Conservation (phyloP, 2,329 filamentous ascomycete species). For the Pezicula radicicola region DNA sequence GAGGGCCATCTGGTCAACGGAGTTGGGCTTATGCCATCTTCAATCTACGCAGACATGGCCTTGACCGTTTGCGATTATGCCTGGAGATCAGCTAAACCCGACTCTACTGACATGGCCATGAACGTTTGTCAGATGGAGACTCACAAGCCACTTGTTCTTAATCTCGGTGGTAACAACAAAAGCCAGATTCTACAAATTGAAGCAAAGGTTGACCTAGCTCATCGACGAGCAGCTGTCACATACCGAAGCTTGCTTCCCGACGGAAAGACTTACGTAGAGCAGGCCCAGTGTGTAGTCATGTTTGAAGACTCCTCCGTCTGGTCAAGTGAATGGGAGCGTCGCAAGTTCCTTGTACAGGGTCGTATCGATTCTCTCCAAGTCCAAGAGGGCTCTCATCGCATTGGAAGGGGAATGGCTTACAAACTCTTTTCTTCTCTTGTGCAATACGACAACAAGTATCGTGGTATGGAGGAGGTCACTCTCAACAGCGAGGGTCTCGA, state of each 20-base stretch:
- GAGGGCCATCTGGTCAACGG: conserved; percentile 57
- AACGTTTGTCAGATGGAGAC: conserved; percentile 69
- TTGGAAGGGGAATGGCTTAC: conserved; percentile 72
- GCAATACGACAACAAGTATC: conserved; percentile 49
- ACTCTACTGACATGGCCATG: conserved; percentile 49
- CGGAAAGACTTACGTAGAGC: conserved; percentile 9
- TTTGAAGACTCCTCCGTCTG: conserved; percentile 6
- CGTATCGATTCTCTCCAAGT: conserved; percentile 6
- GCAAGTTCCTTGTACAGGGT: conserved; percentile 6
- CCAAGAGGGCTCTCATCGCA: conserved; percentile 53
- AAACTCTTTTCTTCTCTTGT: conserved; percentile 60
- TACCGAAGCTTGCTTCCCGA: conserved; percentile 9
- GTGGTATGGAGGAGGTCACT: conserved; percentile 56
- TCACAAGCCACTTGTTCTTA: conserved; percentile 56
- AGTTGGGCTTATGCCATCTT: conserved; percentile 48
- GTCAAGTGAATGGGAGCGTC: conserved; percentile 6
- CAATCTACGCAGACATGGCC: conserved; percentile 58
- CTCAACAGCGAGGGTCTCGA: conserved; percentile 43
- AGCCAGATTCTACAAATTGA: conserved; percentile 12
- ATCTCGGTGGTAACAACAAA: conserved; percentile 5
- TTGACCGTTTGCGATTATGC: conserved; percentile 61
- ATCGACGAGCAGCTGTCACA: conserved; percentile 7
- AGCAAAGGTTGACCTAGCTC: conserved; percentile 12
- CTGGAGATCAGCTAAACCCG: conserved; percentile 60
- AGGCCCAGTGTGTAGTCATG: conserved; percentile 11